Percentiles rank a stretch among this genome's conserved stretches.
These are phyloP conservation scores for Paramecium bursaria DNA, from an alignment of 73 alveolate species.

Conservation along the genomic window DNA sequence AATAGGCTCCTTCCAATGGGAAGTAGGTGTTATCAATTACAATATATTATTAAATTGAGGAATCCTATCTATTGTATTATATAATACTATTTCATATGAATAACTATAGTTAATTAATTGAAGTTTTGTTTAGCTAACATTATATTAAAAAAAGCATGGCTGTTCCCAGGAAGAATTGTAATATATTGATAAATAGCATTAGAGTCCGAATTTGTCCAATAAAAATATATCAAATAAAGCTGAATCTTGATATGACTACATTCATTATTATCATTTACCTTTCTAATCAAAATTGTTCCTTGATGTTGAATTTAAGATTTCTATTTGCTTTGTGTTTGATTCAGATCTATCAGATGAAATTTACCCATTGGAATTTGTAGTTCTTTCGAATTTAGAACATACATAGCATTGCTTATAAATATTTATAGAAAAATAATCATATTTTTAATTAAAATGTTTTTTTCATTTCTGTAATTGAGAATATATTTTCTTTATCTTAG, in stretches of 20 bases:
- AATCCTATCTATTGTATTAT: too few relatives aligned
- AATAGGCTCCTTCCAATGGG: slow-evolving; percentile 39
- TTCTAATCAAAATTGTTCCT: neutral
- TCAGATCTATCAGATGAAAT: neutral
- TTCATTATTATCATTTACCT: too few relatives aligned
- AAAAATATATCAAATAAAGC: slow-evolving; percentile 10
- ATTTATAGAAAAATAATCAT: neutral
- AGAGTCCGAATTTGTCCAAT: neutral
- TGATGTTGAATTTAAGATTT: slow-evolving; percentile 8
- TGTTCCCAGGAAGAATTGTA: slow-evolving; percentile 40
- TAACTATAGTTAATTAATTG: neutral
- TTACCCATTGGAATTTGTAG: neutral
- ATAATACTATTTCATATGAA: neutral
- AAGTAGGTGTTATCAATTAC: slow-evolving; percentile 43
- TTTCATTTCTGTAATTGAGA: neutral
- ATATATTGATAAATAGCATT: neutral
- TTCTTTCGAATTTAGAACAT: neutral
- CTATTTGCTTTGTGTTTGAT: neutral
- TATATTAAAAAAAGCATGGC: slow-evolving; percentile 28
- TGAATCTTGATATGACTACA: slow-evolving; percentile 7
- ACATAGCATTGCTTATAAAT: neutral
- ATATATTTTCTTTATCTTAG: too few relatives aligned
- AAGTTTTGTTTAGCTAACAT: neutral
- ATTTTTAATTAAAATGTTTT: too few relatives aligned
- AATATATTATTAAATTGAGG: slow-evolving; percentile 1